Evolutionary conservation across 163 green algal species (phyloP), one percentile per base, ranked within the genome.

Genomic region (Scenedesmus sp.): DNA sequence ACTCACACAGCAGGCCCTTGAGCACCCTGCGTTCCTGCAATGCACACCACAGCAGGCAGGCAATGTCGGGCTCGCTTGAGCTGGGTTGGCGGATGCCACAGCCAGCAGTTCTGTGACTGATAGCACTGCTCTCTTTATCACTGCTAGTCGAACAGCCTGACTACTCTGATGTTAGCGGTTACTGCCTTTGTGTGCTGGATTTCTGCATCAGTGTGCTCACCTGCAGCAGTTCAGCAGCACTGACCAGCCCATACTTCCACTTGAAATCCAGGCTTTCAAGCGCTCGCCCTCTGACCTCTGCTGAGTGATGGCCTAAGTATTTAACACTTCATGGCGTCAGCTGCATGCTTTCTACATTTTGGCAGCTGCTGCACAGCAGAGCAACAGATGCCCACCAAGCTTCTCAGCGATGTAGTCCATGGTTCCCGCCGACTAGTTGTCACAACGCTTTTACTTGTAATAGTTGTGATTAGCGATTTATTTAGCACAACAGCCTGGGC

Each of bases 191-290:
- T 26, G 26, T 22, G 24, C 2, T 73, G 33, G n/a, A 51, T 30
- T 24, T n/a, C 49, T 35, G 42, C 4, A 0, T 13, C 73, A 20
- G 33, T 35, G n/a, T 40, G 44, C 82, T n/a, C 3, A 94, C 94
- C 93, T 95, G 86, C 42, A 93, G 70, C 1, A 96, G 51, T 6
- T 95, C 94, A 30, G 87, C 92, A 72, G 70, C 56, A 1, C 10
- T 26, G 20, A 96, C 33, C 15, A 96, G 73, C 0, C 91, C 91
- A 73, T 95, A 93, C 68, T 93, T 94, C 53, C 93, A 87, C 81
- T 96, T 96, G 87, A 96, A 96, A 30, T 96, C 94, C 22, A 96
- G 51, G 80, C 91, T 95, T 72, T 95, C 89, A 16, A 95, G 83
- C 0, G 93, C 87, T 5, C 94, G 90, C 3, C 91, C 90, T 12